phyloP scores from a whole-genome alignment of 1,139 yeast genomes.

The Suhomyces panamericanus region DNA sequence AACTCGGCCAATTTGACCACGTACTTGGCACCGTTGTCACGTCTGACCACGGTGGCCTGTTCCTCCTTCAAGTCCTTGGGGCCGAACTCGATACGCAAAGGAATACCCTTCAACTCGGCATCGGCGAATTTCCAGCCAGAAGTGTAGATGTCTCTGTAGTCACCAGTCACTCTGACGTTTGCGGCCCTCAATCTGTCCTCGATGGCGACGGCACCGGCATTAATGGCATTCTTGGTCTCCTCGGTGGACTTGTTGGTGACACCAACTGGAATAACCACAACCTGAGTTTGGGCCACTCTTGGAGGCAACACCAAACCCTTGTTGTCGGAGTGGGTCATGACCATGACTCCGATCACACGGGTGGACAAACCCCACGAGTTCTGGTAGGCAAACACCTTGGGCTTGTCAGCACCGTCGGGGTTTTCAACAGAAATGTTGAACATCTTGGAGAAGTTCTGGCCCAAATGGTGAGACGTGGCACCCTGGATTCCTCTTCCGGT shows the following conservation, averaged over 20 bases:
- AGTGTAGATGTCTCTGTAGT: slow-evolving; percentile 89
- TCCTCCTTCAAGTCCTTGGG: slow-evolving; percentile 86
- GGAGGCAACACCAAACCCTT: slow-evolving; percentile 98
- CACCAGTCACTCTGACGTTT: slow-evolving; percentile 77
- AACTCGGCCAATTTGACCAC: slow-evolving; percentile 65
- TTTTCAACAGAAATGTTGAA: slow-evolving; percentile 93
- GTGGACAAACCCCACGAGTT: slow-evolving; percentile 99
- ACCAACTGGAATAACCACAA: slow-evolving; percentile 93
- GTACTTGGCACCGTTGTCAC: slow-evolving; percentile 81
- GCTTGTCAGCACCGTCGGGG: slow-evolving; percentile 86
- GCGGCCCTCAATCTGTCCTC: slow-evolving; percentile 57
- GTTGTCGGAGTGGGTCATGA: slow-evolving; percentile 97
- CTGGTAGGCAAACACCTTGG: slow-evolving; percentile 87
- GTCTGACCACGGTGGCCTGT: slow-evolving; percentile 86
- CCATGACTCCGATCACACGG: slow-evolving; percentile 98
- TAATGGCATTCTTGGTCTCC: slow-evolving; percentile 69
- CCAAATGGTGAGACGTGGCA: slow-evolving; percentile 96
- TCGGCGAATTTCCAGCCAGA: slow-evolving; percentile 99
- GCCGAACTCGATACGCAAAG: slow-evolving; percentile 91
- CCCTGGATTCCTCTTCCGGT: slow-evolving; percentile 99
- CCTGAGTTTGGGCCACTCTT: slow-evolving; percentile 90
- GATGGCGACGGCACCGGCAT: slow-evolving; percentile 66
- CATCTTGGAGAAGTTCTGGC: slow-evolving; percentile 98
- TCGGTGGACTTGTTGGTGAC: slow-evolving; percentile 81
- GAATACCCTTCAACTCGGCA: slow-evolving; percentile 95